Percentiles rank a stretch among this genome's conserved stretches.
phyloP scores from a whole-genome alignment of 106 monocot genomes.

The Alisma plantagoaquatica region DNA sequence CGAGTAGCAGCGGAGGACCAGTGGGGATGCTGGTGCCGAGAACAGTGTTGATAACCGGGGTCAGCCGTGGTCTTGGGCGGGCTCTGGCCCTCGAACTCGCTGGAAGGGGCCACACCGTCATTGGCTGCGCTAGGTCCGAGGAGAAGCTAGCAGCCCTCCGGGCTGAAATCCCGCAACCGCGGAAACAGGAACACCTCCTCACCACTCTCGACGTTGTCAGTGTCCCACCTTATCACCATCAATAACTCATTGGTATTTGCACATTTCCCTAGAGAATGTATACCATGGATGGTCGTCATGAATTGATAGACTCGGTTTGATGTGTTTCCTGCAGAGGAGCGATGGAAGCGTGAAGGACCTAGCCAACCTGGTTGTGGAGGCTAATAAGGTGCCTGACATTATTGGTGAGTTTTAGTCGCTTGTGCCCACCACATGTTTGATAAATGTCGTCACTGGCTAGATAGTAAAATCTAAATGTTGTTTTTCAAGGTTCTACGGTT shows the following conservation, averaged over 20 bases:
- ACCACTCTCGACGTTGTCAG: conserved; percentile 59
- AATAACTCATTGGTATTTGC: no score
- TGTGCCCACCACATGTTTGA: not conserved
- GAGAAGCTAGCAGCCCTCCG: conserved; percentile 51
- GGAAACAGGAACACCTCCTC: conserved; percentile 59
- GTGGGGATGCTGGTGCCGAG: conserved; percentile 11
- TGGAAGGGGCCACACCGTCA: conserved; percentile 58
- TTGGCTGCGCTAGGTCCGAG: conserved; percentile 67
- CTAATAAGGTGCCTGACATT: conserved; percentile 54
- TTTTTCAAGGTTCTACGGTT: no score
- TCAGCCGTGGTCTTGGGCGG: conserved; percentile 75
- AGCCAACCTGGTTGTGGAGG: conserved; percentile 47
- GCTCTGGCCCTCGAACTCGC: conserved; percentile 72
- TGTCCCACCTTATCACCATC: not conserved
- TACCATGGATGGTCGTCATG: no score
- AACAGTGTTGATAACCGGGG: conserved; percentile 89
- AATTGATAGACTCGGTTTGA: no score
- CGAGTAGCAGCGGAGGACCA: no score
- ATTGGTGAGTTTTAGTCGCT: conserved; percentile 38
- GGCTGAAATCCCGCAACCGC: conserved; percentile 21
- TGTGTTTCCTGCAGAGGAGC: conserved; percentile 39
- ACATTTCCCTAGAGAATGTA: no score
- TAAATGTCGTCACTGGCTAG: no score
- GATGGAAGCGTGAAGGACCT: conserved; percentile 50
- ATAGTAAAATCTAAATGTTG: no score